Evolutionary conservation across 352 stramenopile species (phyloP), one percentile per base, ranked within the genome.

Genomic region (Aphanomyces euteiches): DNA sequence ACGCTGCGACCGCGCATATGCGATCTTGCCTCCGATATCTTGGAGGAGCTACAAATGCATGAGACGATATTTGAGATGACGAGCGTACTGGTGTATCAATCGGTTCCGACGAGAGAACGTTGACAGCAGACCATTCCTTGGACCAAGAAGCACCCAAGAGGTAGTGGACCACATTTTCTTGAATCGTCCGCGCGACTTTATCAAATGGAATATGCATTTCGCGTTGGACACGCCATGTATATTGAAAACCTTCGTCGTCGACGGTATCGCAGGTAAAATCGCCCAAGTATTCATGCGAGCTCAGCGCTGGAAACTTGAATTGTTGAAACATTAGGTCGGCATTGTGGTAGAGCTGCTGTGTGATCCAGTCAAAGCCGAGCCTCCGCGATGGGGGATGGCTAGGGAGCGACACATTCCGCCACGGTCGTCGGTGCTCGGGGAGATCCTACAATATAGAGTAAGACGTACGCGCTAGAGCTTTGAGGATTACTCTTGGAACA

Each of bases 341-440:
- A 39, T 69, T 69, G n/a, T 61, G 19, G 50, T 69, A 69, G 34
- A 69, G 34, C 17, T 69, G 63, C 36, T 69, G 63, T 10, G 63
- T 69, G 37, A 69, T 57, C 63, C 63, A 69, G 63, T 69, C 63
- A 28, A 69, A 47, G 36, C 63, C 63, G 4, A 69, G 63, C 37
- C 58, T 69, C 34, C 43, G 6, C 7, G 63, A 43, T 10, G 21
- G 10, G 21, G 43, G 63, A 34, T 69, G 28, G 38, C 28, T 47
- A 19, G n/a, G 34, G 4, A 69, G 50, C 10, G 39, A 41, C 5
- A 69, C 50, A 57, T 69, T 34, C n/a, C 34, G 48, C 41, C 63
- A 61, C 8, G 50, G 28, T 58, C 50, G 8, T 19, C 37, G 8
- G n/a, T 58, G 8, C 13, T 66, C 36, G 4, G 58, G 36, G 38